Conservation (phyloP, 2,329 filamentous ascomycete species). For the Aspergillus fumigatus region DNA sequence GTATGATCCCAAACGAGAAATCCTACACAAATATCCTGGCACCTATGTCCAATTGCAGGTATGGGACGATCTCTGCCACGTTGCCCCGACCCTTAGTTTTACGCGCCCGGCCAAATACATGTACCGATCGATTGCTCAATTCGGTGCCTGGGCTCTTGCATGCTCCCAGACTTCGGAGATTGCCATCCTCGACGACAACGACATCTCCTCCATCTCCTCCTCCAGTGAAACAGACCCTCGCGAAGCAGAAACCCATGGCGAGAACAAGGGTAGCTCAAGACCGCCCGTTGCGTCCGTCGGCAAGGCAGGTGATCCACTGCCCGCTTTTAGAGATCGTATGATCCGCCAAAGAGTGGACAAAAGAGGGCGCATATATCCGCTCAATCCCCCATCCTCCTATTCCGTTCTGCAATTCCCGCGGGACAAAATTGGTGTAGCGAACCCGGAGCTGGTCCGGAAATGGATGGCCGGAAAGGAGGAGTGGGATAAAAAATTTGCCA, state of each 20-base stretch:
- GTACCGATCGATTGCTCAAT: conserved; percentile 88
- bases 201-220: conserved; percentile 66
- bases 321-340: conserved; percentile 78
- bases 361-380: conserved; percentile 67
- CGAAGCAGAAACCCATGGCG: conserved; percentile 2
- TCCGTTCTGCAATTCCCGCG: conserved; percentile 61
- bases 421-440: conserved; percentile 70
- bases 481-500: conserved; percentile 70
- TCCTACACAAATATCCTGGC: conserved; percentile 64
- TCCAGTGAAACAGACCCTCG: conserved; percentile 39
- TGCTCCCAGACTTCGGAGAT: conserved; percentile 74
- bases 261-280: conserved; percentile 15
- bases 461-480: conserved; percentile 73
- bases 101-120: conserved; percentile 95
- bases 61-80: conserved; percentile 94
- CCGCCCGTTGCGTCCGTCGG: conserved; percentile 54
- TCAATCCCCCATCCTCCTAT: conserved; percentile 62
- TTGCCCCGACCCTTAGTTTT: conserved; percentile 88
- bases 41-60: conserved; percentile 93
- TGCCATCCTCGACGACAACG: conserved; percentile 75
- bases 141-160: conserved; percentile 86
- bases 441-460: conserved; percentile 71
- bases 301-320: conserved; percentile 80
- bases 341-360: conserved; percentile 82
- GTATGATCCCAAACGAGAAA: conserved; percentile 51